Evolutionary conservation across 768 basidiomycete genomes (phyloP).

Genomic region (Mycena sanguinolenta): DNA sequence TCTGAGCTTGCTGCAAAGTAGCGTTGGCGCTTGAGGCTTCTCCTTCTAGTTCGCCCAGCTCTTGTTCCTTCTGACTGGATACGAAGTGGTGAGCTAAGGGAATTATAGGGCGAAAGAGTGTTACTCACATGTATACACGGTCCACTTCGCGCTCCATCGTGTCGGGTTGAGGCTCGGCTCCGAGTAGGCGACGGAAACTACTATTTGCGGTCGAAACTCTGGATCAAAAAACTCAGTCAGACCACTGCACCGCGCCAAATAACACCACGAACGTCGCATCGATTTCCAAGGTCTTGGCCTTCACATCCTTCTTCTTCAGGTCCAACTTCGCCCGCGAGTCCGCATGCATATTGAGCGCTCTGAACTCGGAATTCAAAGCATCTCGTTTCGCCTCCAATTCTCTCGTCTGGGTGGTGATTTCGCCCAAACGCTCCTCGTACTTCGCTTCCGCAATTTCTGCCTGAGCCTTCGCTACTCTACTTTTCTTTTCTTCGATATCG

Average conservation of each 20-base stretch:
- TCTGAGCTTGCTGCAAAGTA: slow-evolving; percentile 73
- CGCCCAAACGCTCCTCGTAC: slow-evolving; percentile 73
- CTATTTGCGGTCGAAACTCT: slow-evolving; percentile 75
- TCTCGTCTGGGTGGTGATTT: slow-evolving; percentile 67
- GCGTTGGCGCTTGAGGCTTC: slow-evolving; percentile 64
- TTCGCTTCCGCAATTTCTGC: slow-evolving; percentile 69
- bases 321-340: slow-evolving; percentile 85
- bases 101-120: background rate
- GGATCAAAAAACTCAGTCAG: slow-evolving; percentile 16
- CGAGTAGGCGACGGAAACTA: slow-evolving; percentile 77
- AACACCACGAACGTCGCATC: slow-evolving; percentile 69
- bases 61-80: slow-evolving; percentile 76
- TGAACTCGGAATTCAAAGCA: slow-evolving; percentile 76
- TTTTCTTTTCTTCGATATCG: slow-evolving; percentile 80
- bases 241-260: background rate
- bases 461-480: slow-evolving; percentile 71
- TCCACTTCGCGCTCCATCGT: slow-evolving; percentile 84
- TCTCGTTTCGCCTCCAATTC: slow-evolving; percentile 79
- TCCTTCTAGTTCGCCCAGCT: slow-evolving; percentile 62
- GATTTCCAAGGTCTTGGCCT: slow-evolving; percentile 74
- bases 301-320: slow-evolving; percentile 77
- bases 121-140: slow-evolving; percentile 65
- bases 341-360: slow-evolving; percentile 80
- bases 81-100: background rate
- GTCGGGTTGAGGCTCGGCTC: slow-evolving; percentile 67